Evolutionary conservation across 768 basidiomycete species (phyloP).

Genomic region (Wakefieldia striispora): DNA sequence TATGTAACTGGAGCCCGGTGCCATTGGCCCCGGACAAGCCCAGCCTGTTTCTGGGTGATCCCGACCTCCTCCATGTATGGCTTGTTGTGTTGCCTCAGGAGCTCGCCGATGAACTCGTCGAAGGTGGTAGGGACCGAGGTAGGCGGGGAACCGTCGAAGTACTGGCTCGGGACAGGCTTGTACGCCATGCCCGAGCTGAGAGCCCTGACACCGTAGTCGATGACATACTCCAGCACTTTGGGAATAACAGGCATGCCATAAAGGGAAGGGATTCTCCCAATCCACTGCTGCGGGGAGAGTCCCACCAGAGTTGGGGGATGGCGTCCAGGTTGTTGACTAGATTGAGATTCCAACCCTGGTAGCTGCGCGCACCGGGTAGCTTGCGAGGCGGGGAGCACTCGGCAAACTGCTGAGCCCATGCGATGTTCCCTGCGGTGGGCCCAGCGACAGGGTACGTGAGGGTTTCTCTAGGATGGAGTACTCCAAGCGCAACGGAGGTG

Average conservation of each 20-base stretch:
- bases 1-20: too few relatives aligned
- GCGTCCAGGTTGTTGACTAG: conserved; percentile 15
- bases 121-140: background rate
- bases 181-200: background rate
- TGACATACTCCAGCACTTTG: background rate
- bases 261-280: conserved; percentile 11
- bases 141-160: background rate
- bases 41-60: too few relatives aligned
- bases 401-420: conserved; percentile 4
- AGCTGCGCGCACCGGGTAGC: background rate
- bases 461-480: background rate
- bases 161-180: conserved; percentile 7
- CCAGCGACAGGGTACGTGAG: conserved; percentile 5
- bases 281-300: conserved; percentile 7
- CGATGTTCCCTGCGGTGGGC: conserved; percentile 1
- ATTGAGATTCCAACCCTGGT: conserved; percentile 18
- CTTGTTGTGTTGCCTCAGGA: too few relatives aligned
- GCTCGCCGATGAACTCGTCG: background rate
- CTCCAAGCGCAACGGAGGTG: conserved; percentile 8
- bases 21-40: too few relatives aligned
- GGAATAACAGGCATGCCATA: conserved; percentile 4
- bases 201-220: background rate
- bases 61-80: too few relatives aligned
- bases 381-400: background rate
- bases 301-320: conserved; percentile 13